These are phyloP conservation scores for Talaromyces piceae DNA, from an alignment of 2,329 filamentous ascomycete species.

Conservation along the genomic window DNA sequence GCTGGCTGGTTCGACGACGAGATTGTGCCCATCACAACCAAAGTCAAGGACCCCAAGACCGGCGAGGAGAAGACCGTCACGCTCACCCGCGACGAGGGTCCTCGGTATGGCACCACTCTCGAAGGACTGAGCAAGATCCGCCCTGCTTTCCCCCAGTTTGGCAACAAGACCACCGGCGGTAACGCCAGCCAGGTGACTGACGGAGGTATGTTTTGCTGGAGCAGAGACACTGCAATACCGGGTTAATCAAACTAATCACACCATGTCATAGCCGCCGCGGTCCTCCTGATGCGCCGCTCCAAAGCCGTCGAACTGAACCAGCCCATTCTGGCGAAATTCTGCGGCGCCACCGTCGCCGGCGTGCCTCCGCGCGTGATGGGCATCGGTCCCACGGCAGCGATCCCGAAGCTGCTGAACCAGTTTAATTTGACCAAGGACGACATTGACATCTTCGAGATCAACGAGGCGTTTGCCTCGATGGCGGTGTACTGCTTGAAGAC, in stretches of 20 bases:
- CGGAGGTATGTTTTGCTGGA: constrained; percentile 49
- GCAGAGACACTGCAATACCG: background rate
- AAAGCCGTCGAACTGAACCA: constrained; percentile 79
- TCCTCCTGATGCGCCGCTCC: constrained; percentile 90
- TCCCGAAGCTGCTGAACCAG: constrained; percentile 75
- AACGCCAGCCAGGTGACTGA: constrained; percentile 95
- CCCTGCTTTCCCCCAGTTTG: constrained; percentile 83
- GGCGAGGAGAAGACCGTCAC: constrained; percentile 71
- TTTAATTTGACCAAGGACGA: constrained; percentile 72
- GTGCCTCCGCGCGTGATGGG: constrained; percentile 94
- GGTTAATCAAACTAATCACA: constrained; percentile 1
- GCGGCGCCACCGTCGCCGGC: constrained; percentile 82
- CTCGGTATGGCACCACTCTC: constrained; percentile 79
- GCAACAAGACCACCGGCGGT: constrained; percentile 77
- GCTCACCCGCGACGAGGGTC: constrained; percentile 80
- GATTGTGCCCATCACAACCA: constrained; percentile 79
- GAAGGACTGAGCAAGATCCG: constrained; percentile 79
- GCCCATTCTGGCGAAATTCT: constrained; percentile 90
- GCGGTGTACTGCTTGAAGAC: constrained; percentile 85
- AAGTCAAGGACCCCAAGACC: constrained; percentile 73
- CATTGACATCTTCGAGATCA: constrained; percentile 85
- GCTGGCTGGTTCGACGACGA: constrained; percentile 88
- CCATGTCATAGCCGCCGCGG: constrained; percentile 57
- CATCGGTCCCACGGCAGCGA: constrained; percentile 56
- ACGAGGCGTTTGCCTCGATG: constrained; percentile 98